Evolutionary conservation across 192 early-diverging fungal genomes (phyloP).

Genomic region (Rhizoclosmatium globosum): DNA sequence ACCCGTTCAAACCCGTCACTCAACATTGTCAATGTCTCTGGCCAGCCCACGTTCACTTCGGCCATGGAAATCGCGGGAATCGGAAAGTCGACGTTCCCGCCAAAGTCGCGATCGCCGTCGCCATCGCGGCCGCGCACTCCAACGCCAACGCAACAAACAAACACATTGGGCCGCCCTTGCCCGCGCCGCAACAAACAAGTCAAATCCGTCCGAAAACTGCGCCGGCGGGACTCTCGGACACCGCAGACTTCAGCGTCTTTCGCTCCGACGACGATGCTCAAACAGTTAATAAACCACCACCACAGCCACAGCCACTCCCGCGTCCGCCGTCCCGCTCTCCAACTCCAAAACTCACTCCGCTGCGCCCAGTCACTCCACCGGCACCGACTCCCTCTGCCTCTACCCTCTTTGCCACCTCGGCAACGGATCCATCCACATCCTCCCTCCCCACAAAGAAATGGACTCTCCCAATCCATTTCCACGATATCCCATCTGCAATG

Average conservation of each 20-base stretch:
- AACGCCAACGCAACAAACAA: not conserved
- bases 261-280: not conserved
- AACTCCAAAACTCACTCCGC: not conserved
- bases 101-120: not conserved
- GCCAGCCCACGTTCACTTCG: not conserved
- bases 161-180: not conserved
- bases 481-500: conserved; percentile 44
- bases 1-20: not conserved
- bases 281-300: too few species aligned
- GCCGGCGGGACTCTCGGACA: not conserved
- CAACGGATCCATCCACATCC: not conserved
- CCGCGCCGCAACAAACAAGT: not conserved
- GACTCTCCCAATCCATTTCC: conserved; percentile 45
- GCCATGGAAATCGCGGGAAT: conserved; percentile 13
- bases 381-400: not conserved
- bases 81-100: not conserved
- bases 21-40: not conserved
- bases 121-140: not conserved
- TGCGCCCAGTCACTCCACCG: not conserved
- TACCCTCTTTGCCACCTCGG: not conserved
- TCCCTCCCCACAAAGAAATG: conserved; percentile 47
- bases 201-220: not conserved
- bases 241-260: not conserved
- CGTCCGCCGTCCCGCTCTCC: not conserved
- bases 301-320: not conserved